Base-by-base conservation (phyloP, 2,329 filamentous ascomycete genomes). In the Lecanicillium sp. region DNA sequence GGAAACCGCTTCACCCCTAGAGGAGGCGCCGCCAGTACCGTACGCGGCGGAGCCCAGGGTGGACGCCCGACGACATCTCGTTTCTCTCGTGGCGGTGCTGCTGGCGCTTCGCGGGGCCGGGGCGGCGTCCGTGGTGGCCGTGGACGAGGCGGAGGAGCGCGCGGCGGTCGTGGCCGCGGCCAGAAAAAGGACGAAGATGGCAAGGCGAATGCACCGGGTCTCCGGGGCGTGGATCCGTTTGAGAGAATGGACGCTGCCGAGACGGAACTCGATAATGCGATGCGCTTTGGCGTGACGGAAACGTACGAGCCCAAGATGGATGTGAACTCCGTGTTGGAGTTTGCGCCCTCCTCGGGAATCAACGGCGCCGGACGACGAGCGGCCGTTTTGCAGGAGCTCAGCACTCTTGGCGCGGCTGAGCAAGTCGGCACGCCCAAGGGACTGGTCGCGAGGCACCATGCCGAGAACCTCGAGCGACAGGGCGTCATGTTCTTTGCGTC, bases 311-410 rank as follows among this genome's bases (percentile, higher is more conserved):
- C 63, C 4, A 48, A 51, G 13, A 42, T 66, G 36, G 57, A 60
- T 6, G 44, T 54, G 20, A 56, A 59, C 9, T 45, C 51, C 3
- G 49, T 64, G 12, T 44, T 49, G 37, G 46, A 48, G 29, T 57
- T 56, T 39, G 49, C 56, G 36, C 61, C 61, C 11, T 48, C 48
- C 14, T 44, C 49, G 18, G 52, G 59, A 27, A 49, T 52, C 19
- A 50, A 49, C 13, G 27, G 46, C 5, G 45, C 52, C 17, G 52
- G 59, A 35, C 54, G 53, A 13, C 45, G 48, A 30, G 58, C 61
- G 6, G 50, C 56, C 13, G 56, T 65, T 27, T 42, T 65, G 41
- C 49, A 57, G 42, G 62, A 54, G 37, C 55, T 66, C 36, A 57
- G 55, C 33, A 47, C 55, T 6, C 49, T 67, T 14, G 59, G 54